Percentiles rank a stretch among this genome's conserved stretches.
phyloP scores from a whole-genome alignment of 768 basidiomycete species.

The Phylloporus arenicola region DNA sequence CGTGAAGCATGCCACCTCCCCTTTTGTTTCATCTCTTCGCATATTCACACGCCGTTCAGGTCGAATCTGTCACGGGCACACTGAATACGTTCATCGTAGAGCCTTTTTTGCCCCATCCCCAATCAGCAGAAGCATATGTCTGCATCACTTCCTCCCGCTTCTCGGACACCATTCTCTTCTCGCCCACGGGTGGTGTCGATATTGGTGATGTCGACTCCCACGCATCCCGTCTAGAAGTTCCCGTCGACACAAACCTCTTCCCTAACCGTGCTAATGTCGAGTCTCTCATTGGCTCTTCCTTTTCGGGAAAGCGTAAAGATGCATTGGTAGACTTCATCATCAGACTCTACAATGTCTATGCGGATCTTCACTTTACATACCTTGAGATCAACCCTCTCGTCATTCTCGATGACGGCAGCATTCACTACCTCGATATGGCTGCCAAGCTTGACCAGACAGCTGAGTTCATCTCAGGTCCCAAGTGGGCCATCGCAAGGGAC shows the following conservation, averaged over 20 bases:
- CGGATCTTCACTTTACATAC: slow-evolving; percentile 98
- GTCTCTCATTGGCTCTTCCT: slow-evolving; percentile 69
- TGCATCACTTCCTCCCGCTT: slow-evolving; percentile 95
- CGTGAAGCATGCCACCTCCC: too few relatives aligned
- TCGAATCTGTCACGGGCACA: slow-evolving; percentile 90
- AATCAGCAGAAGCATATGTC: slow-evolving; percentile 94
- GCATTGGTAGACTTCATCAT: slow-evolving; percentile 92
- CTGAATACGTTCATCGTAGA: slow-evolving; percentile 98
- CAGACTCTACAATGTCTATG: slow-evolving; percentile 94
- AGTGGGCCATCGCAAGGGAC: slow-evolving; percentile 98
- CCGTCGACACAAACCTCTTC: slow-evolving; percentile 62
- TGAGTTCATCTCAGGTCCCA: slow-evolving; percentile 95
- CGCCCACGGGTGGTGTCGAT: slow-evolving; percentile 97
- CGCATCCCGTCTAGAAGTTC: slow-evolving; percentile 82
- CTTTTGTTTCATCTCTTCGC: slow-evolving; percentile 7
- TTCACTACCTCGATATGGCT: slow-evolving; percentile 98
- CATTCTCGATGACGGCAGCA: slow-evolving; percentile 75
- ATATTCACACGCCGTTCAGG: slow-evolving; percentile 40
- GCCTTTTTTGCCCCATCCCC: slow-evolving; percentile 95
- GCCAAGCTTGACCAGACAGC: slow-evolving; percentile 99
- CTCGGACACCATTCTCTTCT: slow-evolving; percentile 96
- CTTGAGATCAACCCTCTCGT: slow-evolving; percentile 99
- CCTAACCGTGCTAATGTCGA: slow-evolving; percentile 77
- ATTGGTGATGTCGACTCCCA: slow-evolving; percentile 98
- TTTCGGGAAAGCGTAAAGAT: slow-evolving; percentile 81